Conservation (phyloP, 1,284 basidiomycete genomes). For the Ceratobasidium sp. region DNA sequence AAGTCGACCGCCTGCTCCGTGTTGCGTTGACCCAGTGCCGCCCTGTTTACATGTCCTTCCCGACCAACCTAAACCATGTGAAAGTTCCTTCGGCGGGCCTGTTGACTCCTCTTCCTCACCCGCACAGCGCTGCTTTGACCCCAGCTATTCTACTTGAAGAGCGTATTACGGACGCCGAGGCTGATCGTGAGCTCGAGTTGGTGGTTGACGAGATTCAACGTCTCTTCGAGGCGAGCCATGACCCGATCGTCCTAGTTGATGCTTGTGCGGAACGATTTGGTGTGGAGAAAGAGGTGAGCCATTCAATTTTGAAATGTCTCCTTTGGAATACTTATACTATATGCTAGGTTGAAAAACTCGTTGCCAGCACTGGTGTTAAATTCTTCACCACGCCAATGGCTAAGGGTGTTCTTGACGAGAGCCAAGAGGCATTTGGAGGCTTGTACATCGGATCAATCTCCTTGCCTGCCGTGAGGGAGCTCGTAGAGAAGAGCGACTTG, state of each 20-base stretch:
- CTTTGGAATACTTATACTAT: background rate
- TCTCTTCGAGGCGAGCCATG: constrained; percentile 70
- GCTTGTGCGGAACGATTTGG: constrained; percentile 88
- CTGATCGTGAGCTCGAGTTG: constrained; percentile 64
- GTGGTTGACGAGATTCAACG: constrained; percentile 79
- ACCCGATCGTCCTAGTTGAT: constrained; percentile 86
- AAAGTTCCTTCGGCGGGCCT: constrained; percentile 76
- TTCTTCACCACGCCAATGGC: constrained; percentile 92
- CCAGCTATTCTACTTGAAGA: constrained; percentile 20
- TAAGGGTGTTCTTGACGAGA: constrained; percentile 83
- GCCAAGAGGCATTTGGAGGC: constrained; percentile 86
- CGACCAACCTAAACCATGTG: constrained; percentile 81
- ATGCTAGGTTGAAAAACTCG: constrained; percentile 66
- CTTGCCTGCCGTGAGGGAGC: constrained; percentile 74
- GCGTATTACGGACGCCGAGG: constrained; percentile 43
- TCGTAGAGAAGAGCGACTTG: constrained; percentile 84
- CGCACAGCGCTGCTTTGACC: constrained; percentile 51
- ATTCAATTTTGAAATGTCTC: background rate
- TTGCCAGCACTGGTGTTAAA: constrained; percentile 74
- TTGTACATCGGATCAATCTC: constrained; percentile 86
- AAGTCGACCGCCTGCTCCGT: constrained; percentile 1
- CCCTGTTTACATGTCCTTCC: constrained; percentile 89
- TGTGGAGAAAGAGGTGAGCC: constrained; percentile 64
- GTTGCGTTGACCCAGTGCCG: constrained; percentile 64
- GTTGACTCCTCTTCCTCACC: constrained; percentile 67